phyloP scores from a whole-genome alignment of 306 rosid species.

The Purshia tridentata region DNA sequence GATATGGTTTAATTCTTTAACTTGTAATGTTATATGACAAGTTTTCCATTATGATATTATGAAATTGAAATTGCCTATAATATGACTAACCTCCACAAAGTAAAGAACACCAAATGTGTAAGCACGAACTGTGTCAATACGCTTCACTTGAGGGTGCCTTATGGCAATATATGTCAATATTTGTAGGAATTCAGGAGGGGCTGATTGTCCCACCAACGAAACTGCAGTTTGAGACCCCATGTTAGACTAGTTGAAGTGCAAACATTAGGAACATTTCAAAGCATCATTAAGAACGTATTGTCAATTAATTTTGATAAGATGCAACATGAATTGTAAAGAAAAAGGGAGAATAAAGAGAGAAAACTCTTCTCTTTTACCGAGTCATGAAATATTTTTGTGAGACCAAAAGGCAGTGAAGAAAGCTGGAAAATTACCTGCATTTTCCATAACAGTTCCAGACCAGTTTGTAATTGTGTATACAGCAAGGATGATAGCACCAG shows the following conservation, averaged over 20 bases:
- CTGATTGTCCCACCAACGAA: constrained; percentile 90
- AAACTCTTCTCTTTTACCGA: neutral
- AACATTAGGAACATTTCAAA: neutral
- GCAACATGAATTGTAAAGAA: neutral
- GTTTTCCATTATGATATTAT: neutral
- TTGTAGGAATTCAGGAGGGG: constrained; percentile 88
- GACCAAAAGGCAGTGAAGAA: neutral
- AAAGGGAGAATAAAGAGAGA: neutral
- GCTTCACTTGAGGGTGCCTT: constrained; percentile 69
- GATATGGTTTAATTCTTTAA: neutral
- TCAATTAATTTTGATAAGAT: neutral
- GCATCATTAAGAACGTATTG: neutral
- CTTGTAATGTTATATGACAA: neutral
- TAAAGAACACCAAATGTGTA: constrained; percentile 95
- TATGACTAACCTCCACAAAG: constrained; percentile 80
- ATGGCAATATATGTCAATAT: constrained; percentile 77
- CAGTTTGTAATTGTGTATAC: constrained; percentile 81
- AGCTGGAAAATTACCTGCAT: constrained; percentile 57
- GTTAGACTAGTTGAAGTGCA: neutral
- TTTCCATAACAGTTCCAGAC: constrained; percentile 90
- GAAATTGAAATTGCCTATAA: neutral
- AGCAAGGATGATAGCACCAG: constrained; percentile 88
- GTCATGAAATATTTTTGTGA: neutral
- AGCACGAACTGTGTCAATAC: constrained; percentile 92
- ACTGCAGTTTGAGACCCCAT: constrained; percentile 33